Conservation (phyloP, 352 stramenopile genomes). For the Globisporangium acanthophoron region DNA sequence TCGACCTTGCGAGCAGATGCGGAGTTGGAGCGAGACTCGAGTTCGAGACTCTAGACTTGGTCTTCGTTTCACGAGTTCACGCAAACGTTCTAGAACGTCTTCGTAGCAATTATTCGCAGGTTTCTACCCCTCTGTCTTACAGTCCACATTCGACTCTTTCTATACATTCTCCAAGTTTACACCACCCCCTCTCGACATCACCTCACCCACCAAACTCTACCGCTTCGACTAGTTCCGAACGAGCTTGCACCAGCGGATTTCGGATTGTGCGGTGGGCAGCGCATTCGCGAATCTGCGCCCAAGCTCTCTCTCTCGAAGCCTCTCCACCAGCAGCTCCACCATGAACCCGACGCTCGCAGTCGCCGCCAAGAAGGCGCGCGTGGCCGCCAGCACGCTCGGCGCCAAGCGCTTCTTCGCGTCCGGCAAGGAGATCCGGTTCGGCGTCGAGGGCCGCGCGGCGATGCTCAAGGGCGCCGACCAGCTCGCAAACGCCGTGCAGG, state of each 20-base stretch:
- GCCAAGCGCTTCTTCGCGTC: conserved; percentile 74
- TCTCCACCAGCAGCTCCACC: not conserved
- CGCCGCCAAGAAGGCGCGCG: conserved; percentile 57
- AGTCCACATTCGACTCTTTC: not conserved
- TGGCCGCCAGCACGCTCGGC: conserved; percentile 20
- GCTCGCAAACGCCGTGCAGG: conserved; percentile 98
- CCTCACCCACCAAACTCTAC: not conserved
- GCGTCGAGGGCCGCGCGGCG: conserved; percentile 94
- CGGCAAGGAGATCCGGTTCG: conserved; percentile 99
- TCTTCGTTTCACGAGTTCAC: too few species aligned
- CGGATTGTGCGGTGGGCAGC: not conserved
- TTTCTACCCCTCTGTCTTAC: not conserved
- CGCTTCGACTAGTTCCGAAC: not conserved
- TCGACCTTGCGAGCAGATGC: too few species aligned
- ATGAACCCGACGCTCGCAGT: conserved; percentile 75
- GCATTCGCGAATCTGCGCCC: conserved; percentile 16
- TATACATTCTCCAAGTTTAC: not conserved
- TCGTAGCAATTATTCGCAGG: too few species aligned
- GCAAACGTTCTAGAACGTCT: too few species aligned
- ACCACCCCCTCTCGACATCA: too few species aligned
- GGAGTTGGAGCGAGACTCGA: too few species aligned
- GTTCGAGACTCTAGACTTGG: too few species aligned
- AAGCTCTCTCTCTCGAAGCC: conserved; percentile 1
- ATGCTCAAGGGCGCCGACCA: conserved; percentile 99
- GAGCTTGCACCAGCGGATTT: not conserved